These are phyloP conservation scores for Dryas octopetala DNA, from an alignment of 306 rosid species.

Conservation along the genomic window DNA sequence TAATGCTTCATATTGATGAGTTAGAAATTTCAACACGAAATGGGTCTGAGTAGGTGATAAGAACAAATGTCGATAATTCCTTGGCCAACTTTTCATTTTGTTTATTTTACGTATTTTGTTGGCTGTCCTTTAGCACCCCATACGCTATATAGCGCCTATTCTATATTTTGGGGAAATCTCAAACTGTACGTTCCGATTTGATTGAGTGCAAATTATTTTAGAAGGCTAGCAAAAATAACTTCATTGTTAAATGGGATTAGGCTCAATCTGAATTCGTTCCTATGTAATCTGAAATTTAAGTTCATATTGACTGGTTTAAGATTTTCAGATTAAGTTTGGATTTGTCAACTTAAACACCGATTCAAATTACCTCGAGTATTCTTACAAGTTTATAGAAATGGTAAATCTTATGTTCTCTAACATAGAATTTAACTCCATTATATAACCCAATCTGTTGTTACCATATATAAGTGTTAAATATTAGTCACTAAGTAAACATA, in stretches of 20 bases:
- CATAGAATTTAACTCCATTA: too few relatives aligned
- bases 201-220: not conserved
- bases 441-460: too few relatives aligned
- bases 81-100: not conserved
- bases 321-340: too few relatives aligned
- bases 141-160: not conserved
- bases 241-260: not conserved
- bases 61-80: slow-evolving; percentile 1
- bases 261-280: not conserved
- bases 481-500: too few relatives aligned
- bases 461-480: too few relatives aligned
- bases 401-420: too few relatives aligned
- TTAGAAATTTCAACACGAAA: slow-evolving; percentile 6
- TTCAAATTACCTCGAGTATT: too few relatives aligned
- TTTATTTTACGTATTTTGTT: not conserved
- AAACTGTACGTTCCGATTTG: not conserved
- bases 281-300: too few relatives aligned
- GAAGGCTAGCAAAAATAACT: too few relatives aligned
- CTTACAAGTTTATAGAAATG: too few relatives aligned
- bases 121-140: not conserved
- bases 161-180: not conserved
- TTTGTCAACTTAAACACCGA: too few relatives aligned
- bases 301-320: too few relatives aligned
- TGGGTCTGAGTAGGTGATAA: not conserved
- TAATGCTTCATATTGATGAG: not conserved